These are phyloP conservation scores for Sporisorium sorghi DNA, from an alignment of 1,284 basidiomycete genomes.

Conservation along the genomic window DNA sequence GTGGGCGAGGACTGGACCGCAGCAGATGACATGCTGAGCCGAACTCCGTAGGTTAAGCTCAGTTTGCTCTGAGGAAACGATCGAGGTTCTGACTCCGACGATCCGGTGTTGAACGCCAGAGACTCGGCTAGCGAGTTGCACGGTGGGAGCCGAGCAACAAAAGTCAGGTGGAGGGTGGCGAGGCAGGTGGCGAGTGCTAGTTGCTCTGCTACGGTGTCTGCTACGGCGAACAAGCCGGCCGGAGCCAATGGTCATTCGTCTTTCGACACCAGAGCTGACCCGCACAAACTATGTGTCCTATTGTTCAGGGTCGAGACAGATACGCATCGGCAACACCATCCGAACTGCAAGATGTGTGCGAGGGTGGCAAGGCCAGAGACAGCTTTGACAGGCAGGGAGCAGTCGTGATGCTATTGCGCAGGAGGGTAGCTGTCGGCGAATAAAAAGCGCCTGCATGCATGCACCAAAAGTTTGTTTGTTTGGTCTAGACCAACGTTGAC, in stretches of 20 bases:
- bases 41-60: not conserved
- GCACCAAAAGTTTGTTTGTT: not conserved
- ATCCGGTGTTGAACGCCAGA: not conserved
- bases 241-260: too few species aligned
- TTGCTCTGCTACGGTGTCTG: too few species aligned
- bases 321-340: not conserved
- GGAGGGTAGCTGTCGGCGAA: not conserved
- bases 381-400: not conserved
- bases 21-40: constrained; percentile 3
- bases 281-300: too few species aligned
- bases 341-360: not conserved
- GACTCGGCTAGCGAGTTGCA: not conserved
- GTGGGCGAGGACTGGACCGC: not conserved
- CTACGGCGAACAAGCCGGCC: not conserved
- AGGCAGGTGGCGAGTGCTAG: not conserved
- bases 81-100: constrained; percentile 5
- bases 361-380: not conserved
- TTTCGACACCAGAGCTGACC: too few species aligned
- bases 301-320: not conserved
- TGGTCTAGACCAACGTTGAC: too few species aligned
- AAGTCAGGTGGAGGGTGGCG: constrained; percentile 1
- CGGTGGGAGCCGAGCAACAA: not conserved
- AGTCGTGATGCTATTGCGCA: not conserved
- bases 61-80: not conserved
- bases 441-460: not conserved